Evolutionary conservation across 169 alveolate species (phyloP).

Genomic region (Plasmodium gallinaceum): DNA sequence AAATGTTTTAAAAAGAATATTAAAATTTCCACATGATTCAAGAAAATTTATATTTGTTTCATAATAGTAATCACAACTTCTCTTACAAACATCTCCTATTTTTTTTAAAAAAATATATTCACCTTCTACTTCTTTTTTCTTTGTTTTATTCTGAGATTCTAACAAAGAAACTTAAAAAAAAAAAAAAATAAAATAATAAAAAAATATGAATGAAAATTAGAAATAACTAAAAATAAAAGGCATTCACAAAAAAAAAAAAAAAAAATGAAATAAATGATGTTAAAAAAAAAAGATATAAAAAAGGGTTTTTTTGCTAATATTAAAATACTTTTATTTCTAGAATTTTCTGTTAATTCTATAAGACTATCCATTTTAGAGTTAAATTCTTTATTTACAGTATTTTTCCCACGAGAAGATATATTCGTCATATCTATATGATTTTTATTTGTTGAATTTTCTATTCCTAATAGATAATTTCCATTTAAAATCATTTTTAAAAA

Average conservation of each 20-base stretch:
- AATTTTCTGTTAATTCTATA: slow-evolving; percentile 38
- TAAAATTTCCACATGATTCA: slow-evolving; percentile 65
- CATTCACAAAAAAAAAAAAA: neutral
- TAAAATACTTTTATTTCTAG: slow-evolving; percentile 33
- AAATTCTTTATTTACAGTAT: slow-evolving; percentile 21
- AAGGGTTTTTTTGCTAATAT: neutral
- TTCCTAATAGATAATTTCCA: neutral
- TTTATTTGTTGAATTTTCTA: slow-evolving; percentile 1
- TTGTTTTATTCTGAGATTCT: slow-evolving; percentile 59
- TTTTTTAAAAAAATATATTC: slow-evolving; percentile 48
- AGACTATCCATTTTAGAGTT: slow-evolving; percentile 43
- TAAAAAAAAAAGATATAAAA: too few relatives aligned
- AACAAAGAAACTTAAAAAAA: slow-evolving; percentile 19
- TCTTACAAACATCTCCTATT: slow-evolving; percentile 70
- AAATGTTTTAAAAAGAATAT: slow-evolving; percentile 40
- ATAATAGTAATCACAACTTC: slow-evolving; percentile 59
- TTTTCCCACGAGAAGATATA: slow-evolving; percentile 2
- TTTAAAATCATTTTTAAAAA: slow-evolving; percentile 19
- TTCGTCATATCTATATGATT: neutral
- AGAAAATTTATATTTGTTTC: slow-evolving; percentile 57
- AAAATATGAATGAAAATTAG: neutral
- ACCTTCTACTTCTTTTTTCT: slow-evolving; percentile 35
- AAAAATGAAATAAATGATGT: neutral
- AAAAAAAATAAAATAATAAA: neutral
- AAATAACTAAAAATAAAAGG: neutral